Evolutionary conservation across 2,329 filamentous ascomycete species (phyloP), one percentile per base, ranked within the genome.

Genomic region (Fonsecaea multimorphosa): DNA sequence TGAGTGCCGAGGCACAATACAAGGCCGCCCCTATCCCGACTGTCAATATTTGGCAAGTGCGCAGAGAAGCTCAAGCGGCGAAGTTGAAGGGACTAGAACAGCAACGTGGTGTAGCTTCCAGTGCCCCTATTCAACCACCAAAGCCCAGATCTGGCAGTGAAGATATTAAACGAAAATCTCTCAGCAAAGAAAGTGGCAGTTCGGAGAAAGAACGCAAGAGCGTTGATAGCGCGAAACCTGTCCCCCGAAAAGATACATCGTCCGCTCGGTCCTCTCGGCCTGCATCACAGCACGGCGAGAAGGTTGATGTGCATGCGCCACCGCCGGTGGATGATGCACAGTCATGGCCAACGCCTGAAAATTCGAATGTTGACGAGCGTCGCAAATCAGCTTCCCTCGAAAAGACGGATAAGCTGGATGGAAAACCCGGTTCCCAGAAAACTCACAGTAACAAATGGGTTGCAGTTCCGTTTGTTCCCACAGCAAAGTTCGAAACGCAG

Each of bases 301-400:
- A 55, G 34, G 29, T 55, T 22, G 57, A 70, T 24, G 54, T 66
- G n/a, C 75, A 75, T 53, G 75, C 80, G 49, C 82, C 86, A 36
- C 91, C 91, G 29, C 84, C 91, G 1, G 89, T 92, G 54, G 88
- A 86, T 65, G 93, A 98, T 77, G 85, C 91, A 57, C 82, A 87
- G 60, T 88, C 88, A 22, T 99, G 95, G 95, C 95, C 95, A 16
- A 98, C 94, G 2, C 93, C 93, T 0, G 92, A 97, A 72, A 89
- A 84, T 57, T 90, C 89, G 1, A 87, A 89, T 59, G 88, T 89
- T 57, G 92, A 95, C 72, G 86, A 91, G 68, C 91, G 91, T 79
- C 89, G 89, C 74, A 93, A 92, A 77, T 70, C 67, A 16, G 63
- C 59, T 31, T 79, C 83, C 1, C 83, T 87, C 60, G 84, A 89